Evolutionary conservation across 1,139 yeast species (phyloP).

Genomic region (Debaryomycetaceae sp.): DNA sequence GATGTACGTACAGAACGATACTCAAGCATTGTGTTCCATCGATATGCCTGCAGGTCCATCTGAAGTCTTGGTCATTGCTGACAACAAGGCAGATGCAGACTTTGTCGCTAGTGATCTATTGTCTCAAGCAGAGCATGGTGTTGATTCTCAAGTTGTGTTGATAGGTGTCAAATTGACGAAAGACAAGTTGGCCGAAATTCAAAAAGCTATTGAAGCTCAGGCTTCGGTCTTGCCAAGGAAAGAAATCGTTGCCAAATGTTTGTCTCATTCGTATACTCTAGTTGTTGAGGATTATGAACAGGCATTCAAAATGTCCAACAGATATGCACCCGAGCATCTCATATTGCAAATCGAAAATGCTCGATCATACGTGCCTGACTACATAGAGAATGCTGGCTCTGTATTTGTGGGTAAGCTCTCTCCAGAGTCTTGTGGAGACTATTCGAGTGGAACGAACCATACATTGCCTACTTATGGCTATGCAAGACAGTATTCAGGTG

Average conservation of each 20-base stretch:
- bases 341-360: conserved; percentile 87
- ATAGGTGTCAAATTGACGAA: conserved; percentile 72
- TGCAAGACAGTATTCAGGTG: conserved; percentile 96
- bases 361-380: conserved; percentile 57
- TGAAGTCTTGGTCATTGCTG: conserved; percentile 93
- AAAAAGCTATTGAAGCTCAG: conserved; percentile 78
- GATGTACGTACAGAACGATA: conserved; percentile 94
- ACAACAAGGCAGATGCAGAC: conserved; percentile 81
- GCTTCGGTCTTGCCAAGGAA: conserved; percentile 88
- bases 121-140: conserved; percentile 98
- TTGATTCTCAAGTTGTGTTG: conserved; percentile 93
- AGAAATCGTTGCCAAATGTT: conserved; percentile 87
- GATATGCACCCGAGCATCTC: conserved; percentile 96
- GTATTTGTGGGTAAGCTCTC: conserved; percentile 94
- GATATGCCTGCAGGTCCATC: conserved; percentile 99
- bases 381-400: conserved; percentile 90
- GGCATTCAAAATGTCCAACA: conserved; percentile 65
- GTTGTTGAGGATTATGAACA: conserved; percentile 9
- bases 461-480: conserved; percentile 97
- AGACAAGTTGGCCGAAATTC: conserved; percentile 61
- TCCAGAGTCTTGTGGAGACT: conserved; percentile 98
- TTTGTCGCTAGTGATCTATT: conserved; percentile 93
- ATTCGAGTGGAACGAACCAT: conserved; percentile 96
- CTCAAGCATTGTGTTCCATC: conserved; percentile 89
- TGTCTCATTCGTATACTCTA: conserved; percentile 84